Conservation (phyloP, 2,329 filamentous ascomycete species). For the Bisporella sp. region DNA sequence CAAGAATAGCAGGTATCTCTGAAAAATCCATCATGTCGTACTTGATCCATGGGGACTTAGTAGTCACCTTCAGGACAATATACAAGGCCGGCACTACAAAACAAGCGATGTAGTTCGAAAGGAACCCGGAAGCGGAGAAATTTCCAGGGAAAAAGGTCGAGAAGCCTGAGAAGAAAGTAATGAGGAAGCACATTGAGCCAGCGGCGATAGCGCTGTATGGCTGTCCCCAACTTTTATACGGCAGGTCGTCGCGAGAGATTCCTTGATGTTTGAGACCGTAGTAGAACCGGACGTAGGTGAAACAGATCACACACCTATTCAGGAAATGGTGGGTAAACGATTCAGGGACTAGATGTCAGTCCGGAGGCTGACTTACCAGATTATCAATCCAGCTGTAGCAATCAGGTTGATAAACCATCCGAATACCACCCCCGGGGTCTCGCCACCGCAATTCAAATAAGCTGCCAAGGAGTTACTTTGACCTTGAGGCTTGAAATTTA, state of each 20-base stretch:
- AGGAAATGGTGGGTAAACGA: too few relatives aligned
- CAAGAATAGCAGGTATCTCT: not conserved
- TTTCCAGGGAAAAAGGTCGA: conserved; percentile 61
- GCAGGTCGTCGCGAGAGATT: conserved; percentile 35
- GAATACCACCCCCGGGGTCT: conserved; percentile 54
- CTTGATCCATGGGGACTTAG: not conserved
- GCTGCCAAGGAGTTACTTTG: conserved; percentile 40
- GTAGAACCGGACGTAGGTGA: conserved; percentile 53
- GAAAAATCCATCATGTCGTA: not conserved
- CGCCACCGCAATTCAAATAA: conserved; percentile 55
- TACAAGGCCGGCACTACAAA: not conserved
- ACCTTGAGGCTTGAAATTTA: too few relatives aligned
- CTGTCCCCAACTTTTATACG: conserved; percentile 46
- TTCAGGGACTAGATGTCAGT: too few relatives aligned
- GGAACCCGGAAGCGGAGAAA: conserved; percentile 57
- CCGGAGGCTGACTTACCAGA: conserved; percentile 5
- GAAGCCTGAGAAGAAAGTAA: conserved; percentile 45
- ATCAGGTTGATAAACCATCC: conserved; percentile 66
- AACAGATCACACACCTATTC: conserved; percentile 35
- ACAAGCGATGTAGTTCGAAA: conserved; percentile 49
- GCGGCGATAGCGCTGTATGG: conserved; percentile 56
- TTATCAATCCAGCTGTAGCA: conserved; percentile 16
- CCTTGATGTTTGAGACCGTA: conserved; percentile 46
- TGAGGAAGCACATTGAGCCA: conserved; percentile 19
- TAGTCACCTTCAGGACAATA: not conserved